Evolutionary conservation across 345 rosid genomes (phyloP), one percentile per base, ranked within the genome.

Genomic region (Syzygium oleosum): DNA sequence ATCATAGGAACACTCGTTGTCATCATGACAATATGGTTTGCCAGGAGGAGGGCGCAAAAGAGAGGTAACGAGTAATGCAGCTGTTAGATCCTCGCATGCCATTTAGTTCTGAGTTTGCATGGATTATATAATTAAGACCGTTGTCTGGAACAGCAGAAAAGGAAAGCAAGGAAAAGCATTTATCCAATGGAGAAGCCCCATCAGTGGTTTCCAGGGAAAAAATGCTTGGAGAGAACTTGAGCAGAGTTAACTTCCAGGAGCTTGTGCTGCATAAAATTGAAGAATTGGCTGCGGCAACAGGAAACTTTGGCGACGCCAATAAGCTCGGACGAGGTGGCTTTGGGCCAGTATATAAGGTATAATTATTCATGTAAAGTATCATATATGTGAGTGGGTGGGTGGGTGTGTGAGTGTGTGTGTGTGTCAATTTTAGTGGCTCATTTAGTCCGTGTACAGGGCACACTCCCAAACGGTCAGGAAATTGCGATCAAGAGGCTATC

Each of bases 401-500:
- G 10, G 2, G 34, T 27, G 38, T 14, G 73, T n/a, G 41, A 2
- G 41, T 38, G 78, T 9, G 9, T 3, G n/a, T n/a, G 77, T 3
- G 38, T 63, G 78, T 3, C 17, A 29, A 63, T 15, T 29, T 65
- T 15, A 34, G 38, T 34, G 15, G 41, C 78, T 29, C 78, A 65
- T 65, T 14, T 65, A 29, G 41, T 63, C 41, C 41, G 10, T 29
- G 41, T 29, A 29, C 90, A 92, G 84, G 90, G 93, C 73, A 85
- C 11, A 65, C 43, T 90, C 14, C 43, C 41, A 9, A 87, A 90
- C 87, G 93, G 93, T 19, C 85, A 88, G 58, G 90, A 89, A 90
- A 85, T 90, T 49, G 93, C 93, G 9, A 88, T 93, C 31, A 93
- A 93, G 88, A 90, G 93, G 86, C 89, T 92, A 5, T 87, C 90